Conservation (phyloP, 768 basidiomycete species). For the Coprinellus micaceus region DNA sequence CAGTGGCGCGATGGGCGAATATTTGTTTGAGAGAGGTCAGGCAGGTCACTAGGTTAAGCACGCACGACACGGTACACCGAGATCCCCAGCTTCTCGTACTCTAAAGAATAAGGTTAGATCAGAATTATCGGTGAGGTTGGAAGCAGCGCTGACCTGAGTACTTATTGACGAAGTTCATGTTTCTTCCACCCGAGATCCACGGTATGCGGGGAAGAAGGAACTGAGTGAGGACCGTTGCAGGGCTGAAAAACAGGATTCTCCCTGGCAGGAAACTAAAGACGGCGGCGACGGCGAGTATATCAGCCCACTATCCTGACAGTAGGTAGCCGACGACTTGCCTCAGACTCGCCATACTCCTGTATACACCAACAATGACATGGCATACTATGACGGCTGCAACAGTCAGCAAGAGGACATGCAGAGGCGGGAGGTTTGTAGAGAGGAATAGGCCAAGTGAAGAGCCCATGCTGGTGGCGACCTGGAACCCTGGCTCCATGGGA, state of each 20-base stretch:
- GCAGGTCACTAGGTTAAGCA: too few species aligned
- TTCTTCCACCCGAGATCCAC: constrained; percentile 20
- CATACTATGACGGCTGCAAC: neutral
- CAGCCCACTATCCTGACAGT: neutral
- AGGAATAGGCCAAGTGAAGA: neutral
- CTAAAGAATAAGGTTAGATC: neutral
- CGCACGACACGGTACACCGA: constrained; percentile 23
- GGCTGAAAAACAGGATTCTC: neutral
- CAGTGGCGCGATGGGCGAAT: neutral
- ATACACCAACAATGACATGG: neutral
- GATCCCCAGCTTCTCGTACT: constrained; percentile 25
- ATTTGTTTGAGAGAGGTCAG: neutral
- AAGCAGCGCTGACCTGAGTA: constrained; percentile 24
- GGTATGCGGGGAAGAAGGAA: constrained; percentile 8
- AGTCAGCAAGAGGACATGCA: neutral
- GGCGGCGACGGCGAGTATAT: neutral
- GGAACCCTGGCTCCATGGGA: too few species aligned
- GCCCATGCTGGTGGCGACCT: neutral
- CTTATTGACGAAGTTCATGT: constrained; percentile 27
- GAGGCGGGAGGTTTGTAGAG: neutral
- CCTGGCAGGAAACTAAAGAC: constrained; percentile 1
- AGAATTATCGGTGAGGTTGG: neutral
- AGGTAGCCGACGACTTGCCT: neutral
- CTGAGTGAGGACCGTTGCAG: neutral
- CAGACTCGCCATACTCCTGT: neutral